Percentiles rank a stretch among this genome's conserved stretches.
phyloP scores from a whole-genome alignment of 1,139 yeast genomes.

The Candida freyschussii region DNA sequence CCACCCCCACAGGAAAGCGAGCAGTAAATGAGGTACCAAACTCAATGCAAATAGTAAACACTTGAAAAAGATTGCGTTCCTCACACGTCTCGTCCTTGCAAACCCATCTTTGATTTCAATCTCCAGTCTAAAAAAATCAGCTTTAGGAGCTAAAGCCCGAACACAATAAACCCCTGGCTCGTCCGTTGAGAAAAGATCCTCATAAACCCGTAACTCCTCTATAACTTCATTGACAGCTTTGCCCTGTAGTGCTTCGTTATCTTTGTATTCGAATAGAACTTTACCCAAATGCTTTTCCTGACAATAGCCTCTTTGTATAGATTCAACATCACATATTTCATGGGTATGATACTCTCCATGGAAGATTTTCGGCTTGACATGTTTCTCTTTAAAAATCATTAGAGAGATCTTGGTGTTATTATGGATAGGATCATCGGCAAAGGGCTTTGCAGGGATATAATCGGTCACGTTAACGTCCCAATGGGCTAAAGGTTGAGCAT shows the following conservation, averaged over 20 bases:
- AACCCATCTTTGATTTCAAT: not conserved
- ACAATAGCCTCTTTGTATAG: slow-evolving; percentile 1
- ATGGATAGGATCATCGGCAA: too few relatives aligned
- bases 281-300: slow-evolving; percentile 3
- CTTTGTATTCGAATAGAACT: slow-evolving; percentile 1
- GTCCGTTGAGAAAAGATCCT: not conserved
- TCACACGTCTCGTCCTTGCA: too few relatives aligned
- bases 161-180: not conserved
- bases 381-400: too few relatives aligned
- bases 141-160: not conserved
- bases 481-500: too few relatives aligned
- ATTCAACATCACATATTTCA: slow-evolving; percentile 2
- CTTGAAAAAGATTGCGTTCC: too few relatives aligned
- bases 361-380: too few relatives aligned
- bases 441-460: too few relatives aligned
- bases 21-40: too few relatives aligned
- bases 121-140: not conserved
- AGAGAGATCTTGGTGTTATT: too few relatives aligned
- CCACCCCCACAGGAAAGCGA: slow-evolving; percentile 1
- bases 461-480: too few relatives aligned
- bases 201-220: not conserved
- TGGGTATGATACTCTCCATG: too few relatives aligned
- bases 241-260: not conserved
- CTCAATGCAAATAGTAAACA: too few relatives aligned
- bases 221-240: slow-evolving; percentile 2